Evolutionary conservation across 805 yeast genomes (phyloP).

Genomic region (Saccharomycopsis fodiens): DNA sequence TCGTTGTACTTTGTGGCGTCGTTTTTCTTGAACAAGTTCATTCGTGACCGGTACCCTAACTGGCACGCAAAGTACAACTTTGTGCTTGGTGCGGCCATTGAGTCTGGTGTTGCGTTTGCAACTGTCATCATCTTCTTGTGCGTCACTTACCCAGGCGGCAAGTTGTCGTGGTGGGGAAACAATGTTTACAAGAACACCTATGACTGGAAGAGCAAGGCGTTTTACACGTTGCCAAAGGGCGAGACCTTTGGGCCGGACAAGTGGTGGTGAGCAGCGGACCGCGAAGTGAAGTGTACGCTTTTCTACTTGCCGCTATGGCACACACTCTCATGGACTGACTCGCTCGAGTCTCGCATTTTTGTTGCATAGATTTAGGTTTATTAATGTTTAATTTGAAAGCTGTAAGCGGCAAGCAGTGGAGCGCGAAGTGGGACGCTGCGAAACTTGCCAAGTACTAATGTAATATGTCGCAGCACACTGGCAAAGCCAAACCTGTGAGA

Average conservation of each 20-base stretch:
- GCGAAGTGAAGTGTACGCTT: too few species aligned
- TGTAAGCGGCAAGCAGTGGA: too few species aligned
- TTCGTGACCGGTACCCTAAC: conserved; percentile 38
- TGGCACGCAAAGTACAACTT: conserved; percentile 60
- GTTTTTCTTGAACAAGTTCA: conserved; percentile 35
- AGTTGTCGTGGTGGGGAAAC: conserved; percentile 54
- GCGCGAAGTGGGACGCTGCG: too few species aligned
- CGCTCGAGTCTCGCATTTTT: too few species aligned
- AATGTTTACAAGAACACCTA: conserved; percentile 36
- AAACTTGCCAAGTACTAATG: too few species aligned
- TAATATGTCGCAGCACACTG: too few species aligned
- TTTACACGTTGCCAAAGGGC: conserved; percentile 31
- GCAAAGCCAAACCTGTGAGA: too few species aligned
- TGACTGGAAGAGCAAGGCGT: conserved; percentile 29
- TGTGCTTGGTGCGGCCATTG: conserved; percentile 53
- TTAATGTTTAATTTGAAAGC: too few species aligned
- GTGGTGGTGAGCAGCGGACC: conserved; percentile 40
- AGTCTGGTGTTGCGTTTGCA: conserved; percentile 56
- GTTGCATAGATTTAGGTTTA: too few species aligned
- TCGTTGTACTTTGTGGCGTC: conserved; percentile 44
- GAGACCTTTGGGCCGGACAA: conserved; percentile 42
- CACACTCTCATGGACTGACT: too few species aligned
- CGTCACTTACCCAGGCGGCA: conserved; percentile 38
- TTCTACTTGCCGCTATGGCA: too few species aligned
- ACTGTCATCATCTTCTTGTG: conserved; percentile 47